Percentiles rank a stretch among this genome's conserved stretches.
Evolutionary conservation across 495 filamentous ascomycete genomes (phyloP).

Genomic region (Xylaria acuta): DNA sequence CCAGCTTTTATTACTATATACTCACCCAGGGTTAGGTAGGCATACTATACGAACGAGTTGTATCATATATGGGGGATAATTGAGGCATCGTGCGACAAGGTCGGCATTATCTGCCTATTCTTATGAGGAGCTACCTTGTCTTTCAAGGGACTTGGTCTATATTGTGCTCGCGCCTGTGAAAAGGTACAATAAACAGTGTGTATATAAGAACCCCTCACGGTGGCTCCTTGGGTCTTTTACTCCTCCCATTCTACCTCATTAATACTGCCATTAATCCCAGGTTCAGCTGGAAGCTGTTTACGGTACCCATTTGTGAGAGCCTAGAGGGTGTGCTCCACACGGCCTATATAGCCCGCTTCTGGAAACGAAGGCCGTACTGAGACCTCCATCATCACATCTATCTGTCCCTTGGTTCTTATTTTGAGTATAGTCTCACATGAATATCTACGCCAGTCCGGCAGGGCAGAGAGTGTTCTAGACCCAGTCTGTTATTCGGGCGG

Average conservation of each 20-base stretch:
- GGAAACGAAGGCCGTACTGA: slow-evolving; percentile 1
- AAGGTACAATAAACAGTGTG: neutral
- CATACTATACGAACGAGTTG: neutral
- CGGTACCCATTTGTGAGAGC: slow-evolving; percentile 11
- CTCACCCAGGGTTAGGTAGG: neutral
- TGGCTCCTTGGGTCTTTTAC: neutral
- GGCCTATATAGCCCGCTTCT: slow-evolving; percentile 11
- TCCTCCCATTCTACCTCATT: slow-evolving; percentile 3
- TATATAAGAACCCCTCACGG: slow-evolving; percentile 5
- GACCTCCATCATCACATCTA: slow-evolving; percentile 8
- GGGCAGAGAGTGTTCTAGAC: neutral
- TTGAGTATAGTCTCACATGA: neutral
- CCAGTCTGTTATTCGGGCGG: neutral
- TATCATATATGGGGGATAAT: neutral
- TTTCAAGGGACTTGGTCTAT: neutral
- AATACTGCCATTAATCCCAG: slow-evolving; percentile 12
- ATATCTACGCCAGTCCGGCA: neutral
- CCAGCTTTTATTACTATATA: neutral
- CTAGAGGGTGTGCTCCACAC: neutral
- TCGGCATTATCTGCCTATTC: neutral
- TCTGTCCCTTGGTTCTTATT: neutral
- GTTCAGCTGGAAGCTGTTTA: neutral
- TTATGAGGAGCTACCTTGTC: neutral
- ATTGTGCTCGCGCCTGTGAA: neutral
- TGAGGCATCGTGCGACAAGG: slow-evolving; percentile 6